These are phyloP conservation scores for Debaryomycetaceae sp. DNA, from an alignment of 1,139 yeast genomes.

Conservation along the genomic window DNA sequence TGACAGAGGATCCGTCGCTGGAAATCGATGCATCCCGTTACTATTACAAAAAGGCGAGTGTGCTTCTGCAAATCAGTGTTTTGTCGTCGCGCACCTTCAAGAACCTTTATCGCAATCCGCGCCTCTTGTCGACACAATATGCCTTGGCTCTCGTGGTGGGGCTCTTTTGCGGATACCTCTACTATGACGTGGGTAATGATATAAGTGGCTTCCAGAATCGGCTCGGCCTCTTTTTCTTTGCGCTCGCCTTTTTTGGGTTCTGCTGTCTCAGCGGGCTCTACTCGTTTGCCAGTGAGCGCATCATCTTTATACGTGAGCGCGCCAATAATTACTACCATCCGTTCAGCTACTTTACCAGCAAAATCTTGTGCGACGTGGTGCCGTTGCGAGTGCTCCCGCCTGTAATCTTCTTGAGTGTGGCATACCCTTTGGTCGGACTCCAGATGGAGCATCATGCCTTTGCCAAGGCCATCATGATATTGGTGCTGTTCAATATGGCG, in stretches of 20 bases:
- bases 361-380: conserved; percentile 77
- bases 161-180: conserved; percentile 72
- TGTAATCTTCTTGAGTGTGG: conserved; percentile 62
- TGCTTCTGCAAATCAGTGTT: conserved; percentile 53
- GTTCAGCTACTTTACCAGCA: conserved; percentile 70
- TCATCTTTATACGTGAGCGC: conserved; percentile 82
- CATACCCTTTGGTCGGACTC: conserved; percentile 88
- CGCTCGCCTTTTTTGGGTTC: conserved; percentile 86
- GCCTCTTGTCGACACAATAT: conserved; percentile 72
- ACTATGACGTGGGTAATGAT: conserved; percentile 74
- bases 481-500: conserved; percentile 77
- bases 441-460: conserved; percentile 75
- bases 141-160: conserved; percentile 68
- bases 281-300: conserved; percentile 77
- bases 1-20: too few species aligned
- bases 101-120: conserved; percentile 86
- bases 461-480: conserved; percentile 52
- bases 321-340: conserved; percentile 92
- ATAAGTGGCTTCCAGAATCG: conserved; percentile 95
- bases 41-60: conserved; percentile 40
- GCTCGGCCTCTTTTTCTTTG: conserved; percentile 81
- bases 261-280: conserved; percentile 86
- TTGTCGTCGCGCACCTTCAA: conserved; percentile 82
- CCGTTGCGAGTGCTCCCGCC: conserved; percentile 92
- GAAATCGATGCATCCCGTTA: conserved; percentile 26